Evolutionary conservation across 2,329 filamentous ascomycete genomes (phyloP).

Genomic region (Phyllachora maydis): DNA sequence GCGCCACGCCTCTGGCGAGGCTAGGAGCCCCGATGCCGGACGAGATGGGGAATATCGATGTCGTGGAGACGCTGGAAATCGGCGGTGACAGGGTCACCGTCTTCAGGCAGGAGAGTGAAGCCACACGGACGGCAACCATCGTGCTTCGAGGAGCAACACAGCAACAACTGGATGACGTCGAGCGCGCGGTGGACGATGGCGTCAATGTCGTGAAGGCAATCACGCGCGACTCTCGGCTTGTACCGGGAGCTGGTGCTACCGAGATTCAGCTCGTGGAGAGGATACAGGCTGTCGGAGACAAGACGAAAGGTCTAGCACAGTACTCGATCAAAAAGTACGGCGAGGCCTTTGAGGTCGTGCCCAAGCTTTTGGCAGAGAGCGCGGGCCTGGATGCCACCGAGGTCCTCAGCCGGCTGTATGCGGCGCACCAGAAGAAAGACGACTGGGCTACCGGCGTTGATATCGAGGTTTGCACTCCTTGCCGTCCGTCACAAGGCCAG

Average conservation of each 20-base stretch:
- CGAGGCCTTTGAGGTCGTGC: slow-evolving; percentile 94
- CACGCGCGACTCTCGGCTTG: slow-evolving; percentile 75
- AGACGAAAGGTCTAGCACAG: slow-evolving; percentile 79
- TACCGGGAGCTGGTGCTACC: slow-evolving; percentile 84
- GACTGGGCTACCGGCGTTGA: slow-evolving; percentile 87
- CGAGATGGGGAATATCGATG: slow-evolving; percentile 86
- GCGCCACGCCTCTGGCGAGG: slow-evolving; percentile 86
- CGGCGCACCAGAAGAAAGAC: slow-evolving; percentile 75
- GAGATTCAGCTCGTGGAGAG: slow-evolving; percentile 88
- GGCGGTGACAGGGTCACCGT: slow-evolving; percentile 95
- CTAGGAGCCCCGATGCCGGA: slow-evolving; percentile 98
- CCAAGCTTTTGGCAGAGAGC: slow-evolving; percentile 82
- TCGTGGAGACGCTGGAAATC: slow-evolving; percentile 95
- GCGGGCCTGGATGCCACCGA: slow-evolving; percentile 95
- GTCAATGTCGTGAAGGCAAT: slow-evolving; percentile 98
- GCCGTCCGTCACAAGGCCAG: neutral
- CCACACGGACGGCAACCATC: slow-evolving; percentile 81
- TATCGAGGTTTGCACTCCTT: slow-evolving; percentile 41
- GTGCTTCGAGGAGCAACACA: slow-evolving; percentile 91
- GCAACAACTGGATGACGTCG: slow-evolving; percentile 93
- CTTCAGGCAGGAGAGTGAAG: slow-evolving; percentile 88
- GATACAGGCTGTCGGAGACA: slow-evolving; percentile 77
- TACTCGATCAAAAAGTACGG: slow-evolving; percentile 96
- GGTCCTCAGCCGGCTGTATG: slow-evolving; percentile 78
- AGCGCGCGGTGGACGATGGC: slow-evolving; percentile 91